Evolutionary conservation across 345 rosid genomes (phyloP), one percentile per base, ranked within the genome.

Genomic region (Trapa bicornis): DNA sequence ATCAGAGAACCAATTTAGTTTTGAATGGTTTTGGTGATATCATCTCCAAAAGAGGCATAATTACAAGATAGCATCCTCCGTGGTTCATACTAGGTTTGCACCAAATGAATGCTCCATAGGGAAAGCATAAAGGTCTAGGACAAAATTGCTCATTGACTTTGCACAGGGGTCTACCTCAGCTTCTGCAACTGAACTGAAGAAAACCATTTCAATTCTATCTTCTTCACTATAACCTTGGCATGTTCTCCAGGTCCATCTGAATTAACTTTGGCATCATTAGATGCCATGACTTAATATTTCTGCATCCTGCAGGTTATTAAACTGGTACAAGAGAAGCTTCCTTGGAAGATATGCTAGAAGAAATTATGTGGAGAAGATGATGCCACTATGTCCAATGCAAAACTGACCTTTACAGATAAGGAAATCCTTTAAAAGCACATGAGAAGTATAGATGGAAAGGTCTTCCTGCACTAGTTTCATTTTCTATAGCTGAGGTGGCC

Each of bases 11-110:
- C 10, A 7, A 54, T n/a, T 6, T n/a, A 6, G 22, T 54, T 54
- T 12, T 22, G 6, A n/a, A 22, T 54, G 60, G 33, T 54, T 54
- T 54, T 22, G 60, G 33, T n/a, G 60, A 22, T 54, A n/a, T 5
- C 35, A 22, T 54, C 6, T 17, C 35, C 7, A 5, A 35, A 54
- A 54, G 54, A 45, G n/a, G 54, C 54, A 50, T 13, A 50, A 50
- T 50, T 14, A 14, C 54, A 50, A 50, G 54, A 22, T 5, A 13
- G 2, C 54, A 15, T 13, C 54, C 10, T 5, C 14, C 16, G 60
- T 54, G 60, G 33, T 17, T 35, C 60, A 54, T n/a, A 5, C 60
- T 54, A n/a, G 60, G 60, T 54, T 54, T 54, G 60, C 60, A 54
- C 60, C 33, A 54, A 50, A 54, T 22, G 33, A 54, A 54, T 22